Evolutionary conservation across 2,329 filamentous ascomycete genomes (phyloP).

Genomic region (Neofusicoccum cordaticola): DNA sequence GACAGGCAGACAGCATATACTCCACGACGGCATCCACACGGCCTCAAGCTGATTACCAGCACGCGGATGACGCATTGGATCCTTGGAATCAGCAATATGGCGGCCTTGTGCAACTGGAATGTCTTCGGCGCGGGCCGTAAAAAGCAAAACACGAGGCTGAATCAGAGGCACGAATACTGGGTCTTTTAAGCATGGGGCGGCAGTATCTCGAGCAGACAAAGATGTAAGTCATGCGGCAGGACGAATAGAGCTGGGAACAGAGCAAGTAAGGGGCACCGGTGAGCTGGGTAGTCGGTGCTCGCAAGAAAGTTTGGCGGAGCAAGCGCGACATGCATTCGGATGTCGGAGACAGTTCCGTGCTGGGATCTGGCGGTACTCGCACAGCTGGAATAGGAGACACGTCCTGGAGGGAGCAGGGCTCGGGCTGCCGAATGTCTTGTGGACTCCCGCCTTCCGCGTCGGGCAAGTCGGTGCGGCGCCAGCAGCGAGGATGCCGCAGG

Average conservation of each 20-base stretch:
- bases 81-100: background rate
- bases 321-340: background rate
- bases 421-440: background rate
- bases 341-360: background rate
- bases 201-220: too few species aligned
- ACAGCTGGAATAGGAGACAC: background rate
- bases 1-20: too few species aligned
- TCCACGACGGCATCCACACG: background rate
- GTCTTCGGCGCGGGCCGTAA: background rate
- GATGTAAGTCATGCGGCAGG: too few species aligned
- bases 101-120: background rate
- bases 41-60: background rate
- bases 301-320: too few species aligned
- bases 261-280: too few species aligned
- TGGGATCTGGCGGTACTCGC: background rate
- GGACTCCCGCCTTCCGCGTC: background rate
- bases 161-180: too few species aligned
- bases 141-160: background rate
- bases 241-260: background rate
- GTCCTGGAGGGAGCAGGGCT: constrained; percentile 5
- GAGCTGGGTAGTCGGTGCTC: too few species aligned
- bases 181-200: too few species aligned
- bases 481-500: background rate
- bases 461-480: background rate
- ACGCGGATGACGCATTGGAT: background rate